These are phyloP conservation scores for Theobroma grandiflorum DNA, from an alignment of 441 rosid species.

Conservation along the genomic window DNA sequence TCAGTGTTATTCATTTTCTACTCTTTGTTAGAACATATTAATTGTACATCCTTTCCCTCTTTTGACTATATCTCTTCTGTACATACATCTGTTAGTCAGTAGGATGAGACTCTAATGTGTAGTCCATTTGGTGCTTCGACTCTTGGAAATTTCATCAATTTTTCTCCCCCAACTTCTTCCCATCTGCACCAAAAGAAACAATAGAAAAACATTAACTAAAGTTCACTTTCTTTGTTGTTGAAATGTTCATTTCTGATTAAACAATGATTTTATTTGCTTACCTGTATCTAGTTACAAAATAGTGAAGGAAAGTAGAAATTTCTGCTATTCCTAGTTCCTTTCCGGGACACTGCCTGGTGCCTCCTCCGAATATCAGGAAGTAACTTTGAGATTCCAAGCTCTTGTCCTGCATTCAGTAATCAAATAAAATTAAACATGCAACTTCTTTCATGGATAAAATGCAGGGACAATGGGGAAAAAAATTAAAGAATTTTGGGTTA, in stretches of 20 bases:
- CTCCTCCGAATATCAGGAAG: conserved; percentile 80
- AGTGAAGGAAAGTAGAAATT: conserved; percentile 85
- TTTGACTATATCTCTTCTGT: conserved; percentile 31
- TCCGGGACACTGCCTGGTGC: conserved; percentile 88
- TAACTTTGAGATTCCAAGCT: conserved; percentile 63
- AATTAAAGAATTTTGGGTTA: conserved; percentile 2
- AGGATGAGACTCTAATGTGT: conserved; percentile 65
- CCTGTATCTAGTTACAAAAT: conserved; percentile 82
- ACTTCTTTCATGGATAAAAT: background rate
- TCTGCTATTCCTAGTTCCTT: conserved; percentile 87
- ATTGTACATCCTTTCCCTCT: conserved; percentile 25
- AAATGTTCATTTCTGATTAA: background rate
- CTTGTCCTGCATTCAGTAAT: conserved; percentile 52
- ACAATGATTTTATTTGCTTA: conserved; percentile 22
- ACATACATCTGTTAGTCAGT: conserved; percentile 38
- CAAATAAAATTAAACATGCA: background rate
- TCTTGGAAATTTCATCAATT: conserved; percentile 82
- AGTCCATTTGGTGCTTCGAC: conserved; percentile 91
- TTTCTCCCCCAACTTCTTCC: conserved; percentile 90
- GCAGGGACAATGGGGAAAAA: background rate
- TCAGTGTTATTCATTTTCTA: conserved; percentile 35
- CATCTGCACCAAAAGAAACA: conserved; percentile 60
- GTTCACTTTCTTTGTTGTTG: background rate
- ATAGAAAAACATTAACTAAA: background rate
- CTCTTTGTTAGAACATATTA: conserved; percentile 34